phyloP scores from a whole-genome alignment of 306 rosid genomes.

The Cucurbita maxima region DNA sequence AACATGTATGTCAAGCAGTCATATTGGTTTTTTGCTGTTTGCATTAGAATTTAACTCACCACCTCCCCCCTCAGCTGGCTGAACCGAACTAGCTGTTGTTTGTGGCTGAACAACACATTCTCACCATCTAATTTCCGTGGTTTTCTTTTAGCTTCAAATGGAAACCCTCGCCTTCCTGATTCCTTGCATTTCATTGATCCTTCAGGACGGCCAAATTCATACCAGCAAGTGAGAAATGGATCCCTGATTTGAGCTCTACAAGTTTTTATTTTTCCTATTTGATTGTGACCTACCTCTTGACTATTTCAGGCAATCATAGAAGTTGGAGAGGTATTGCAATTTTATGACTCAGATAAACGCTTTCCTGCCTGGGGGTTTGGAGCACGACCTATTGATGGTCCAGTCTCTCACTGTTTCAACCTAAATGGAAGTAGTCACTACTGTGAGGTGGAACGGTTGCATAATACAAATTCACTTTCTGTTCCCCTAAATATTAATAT shows the following conservation, averaged over 20 bases:
- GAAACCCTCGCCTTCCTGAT: slow-evolving; percentile 97
- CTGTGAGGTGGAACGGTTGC: slow-evolving; percentile 54
- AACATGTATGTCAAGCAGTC: background rate
- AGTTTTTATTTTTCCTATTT: slow-evolving; percentile 9
- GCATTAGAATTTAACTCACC: background rate
- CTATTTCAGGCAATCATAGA: slow-evolving; percentile 71
- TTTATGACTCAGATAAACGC: slow-evolving; percentile 83
- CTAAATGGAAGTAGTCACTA: slow-evolving; percentile 84
- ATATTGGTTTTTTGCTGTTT: background rate
- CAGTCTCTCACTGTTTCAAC: slow-evolving; percentile 97
- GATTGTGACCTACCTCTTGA: slow-evolving; percentile 2
- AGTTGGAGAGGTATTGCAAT: slow-evolving; percentile 86
- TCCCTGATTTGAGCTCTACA: slow-evolving; percentile 8
- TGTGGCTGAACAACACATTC: background rate
- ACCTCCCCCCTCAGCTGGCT: background rate
- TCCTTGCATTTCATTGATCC: slow-evolving; percentile 98
- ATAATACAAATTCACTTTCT: slow-evolving; percentile 17
- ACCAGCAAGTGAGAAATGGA: slow-evolving; percentile 73
- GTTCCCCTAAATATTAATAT: slow-evolving; percentile 11
- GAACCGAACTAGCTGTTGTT: background rate
- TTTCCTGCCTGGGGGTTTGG: slow-evolving; percentile 99
- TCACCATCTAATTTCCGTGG: background rate
- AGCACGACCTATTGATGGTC: slow-evolving; percentile 98
- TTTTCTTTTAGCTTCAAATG: slow-evolving; percentile 84
- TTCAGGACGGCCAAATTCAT: slow-evolving; percentile 87